Conservation (phyloP, 768 basidiomycete species). For the Cubamyces lactineus region DNA sequence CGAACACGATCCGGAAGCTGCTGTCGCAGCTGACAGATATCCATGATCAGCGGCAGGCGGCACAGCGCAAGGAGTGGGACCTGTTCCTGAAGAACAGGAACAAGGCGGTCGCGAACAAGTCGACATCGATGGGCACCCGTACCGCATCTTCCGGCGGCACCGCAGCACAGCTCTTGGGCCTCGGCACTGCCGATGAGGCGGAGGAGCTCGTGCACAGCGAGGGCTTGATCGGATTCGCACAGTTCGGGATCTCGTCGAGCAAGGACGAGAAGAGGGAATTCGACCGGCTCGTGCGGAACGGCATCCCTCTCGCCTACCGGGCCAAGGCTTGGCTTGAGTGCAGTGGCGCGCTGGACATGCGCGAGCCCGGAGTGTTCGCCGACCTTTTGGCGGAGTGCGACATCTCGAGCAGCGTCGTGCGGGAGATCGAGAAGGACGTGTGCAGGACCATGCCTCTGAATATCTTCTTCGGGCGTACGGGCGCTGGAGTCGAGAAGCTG, state of each 20-base stretch:
- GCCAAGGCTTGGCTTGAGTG: conserved; percentile 92
- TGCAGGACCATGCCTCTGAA: conserved; percentile 91
- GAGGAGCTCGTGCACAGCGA: conserved; percentile 83
- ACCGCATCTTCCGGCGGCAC: conserved; percentile 35
- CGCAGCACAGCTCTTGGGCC: conserved; percentile 69
- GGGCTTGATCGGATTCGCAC: conserved; percentile 88
- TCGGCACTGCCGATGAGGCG: conserved; percentile 62
- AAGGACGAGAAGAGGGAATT: conserved; percentile 80
- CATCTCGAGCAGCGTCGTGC: conserved; percentile 51
- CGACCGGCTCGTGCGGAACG: conserved; percentile 75
- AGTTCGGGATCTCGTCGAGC: conserved; percentile 75
- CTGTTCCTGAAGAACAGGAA: conserved; percentile 75
- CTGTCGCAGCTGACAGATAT: conserved; percentile 77
- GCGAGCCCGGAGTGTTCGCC: conserved; percentile 87
- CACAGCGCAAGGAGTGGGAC: conserved; percentile 84
- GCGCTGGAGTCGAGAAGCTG: conserved; percentile 90
- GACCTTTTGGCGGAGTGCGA: conserved; percentile 70
- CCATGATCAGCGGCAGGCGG: conserved; percentile 77
- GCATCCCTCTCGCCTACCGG: conserved; percentile 88
- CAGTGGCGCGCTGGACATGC: conserved; percentile 89
- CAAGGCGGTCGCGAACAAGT: conserved; percentile 44
- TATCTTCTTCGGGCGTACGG: conserved; percentile 97
- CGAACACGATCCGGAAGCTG: conserved; percentile 71
- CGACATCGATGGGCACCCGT: conserved; percentile 25
- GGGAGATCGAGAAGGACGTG: conserved; percentile 97